These are phyloP conservation scores for Cyclotella sp. DNA, from an alignment of 108 stramenopile species.

Conservation along the genomic window DNA sequence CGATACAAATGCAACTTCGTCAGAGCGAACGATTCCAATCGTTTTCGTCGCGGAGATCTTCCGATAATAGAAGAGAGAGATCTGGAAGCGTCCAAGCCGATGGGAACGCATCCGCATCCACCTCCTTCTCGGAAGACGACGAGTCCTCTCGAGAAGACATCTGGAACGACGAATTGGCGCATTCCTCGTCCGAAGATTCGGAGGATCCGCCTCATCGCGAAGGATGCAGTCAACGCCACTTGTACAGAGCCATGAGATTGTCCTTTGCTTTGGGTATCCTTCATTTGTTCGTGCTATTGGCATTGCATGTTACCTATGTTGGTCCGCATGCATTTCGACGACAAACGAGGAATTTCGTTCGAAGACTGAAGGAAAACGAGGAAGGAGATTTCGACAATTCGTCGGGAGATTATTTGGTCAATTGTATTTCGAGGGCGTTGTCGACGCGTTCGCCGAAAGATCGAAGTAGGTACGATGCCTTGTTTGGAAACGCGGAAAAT, in stretches of 20 bases:
- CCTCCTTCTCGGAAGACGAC: not conserved
- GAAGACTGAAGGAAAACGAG: conserved; percentile 1
- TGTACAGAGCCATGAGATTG: conserved; percentile 40
- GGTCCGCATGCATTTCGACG: conserved; percentile 47
- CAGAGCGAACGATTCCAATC: conserved; percentile 30
- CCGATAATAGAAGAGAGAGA: not conserved
- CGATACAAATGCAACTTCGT: conserved; percentile 37
- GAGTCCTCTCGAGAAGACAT: conserved; percentile 14
- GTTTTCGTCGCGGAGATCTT: not conserved
- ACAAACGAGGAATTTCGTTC: not conserved
- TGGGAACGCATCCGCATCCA: not conserved
- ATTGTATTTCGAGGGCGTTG: conserved; percentile 51
- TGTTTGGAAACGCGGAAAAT: conserved; percentile 30
- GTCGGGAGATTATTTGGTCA: conserved; percentile 11
- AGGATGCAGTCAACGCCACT: conserved; percentile 52
- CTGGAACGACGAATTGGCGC: not conserved
- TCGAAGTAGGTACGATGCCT: conserved; percentile 36
- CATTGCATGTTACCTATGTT: conserved; percentile 57
- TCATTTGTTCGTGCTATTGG: conserved; percentile 37
- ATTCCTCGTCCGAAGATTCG: not conserved
- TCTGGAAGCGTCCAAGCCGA: not conserved
- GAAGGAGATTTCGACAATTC: not conserved
- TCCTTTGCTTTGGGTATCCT: conserved; percentile 33
- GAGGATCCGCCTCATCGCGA: not conserved
- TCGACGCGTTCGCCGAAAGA: conserved; percentile 39